Evolutionary conservation across 495 filamentous ascomycete genomes (phyloP), one percentile per base, ranked within the genome.

Genomic region (Trichoderma gamsii): DNA sequence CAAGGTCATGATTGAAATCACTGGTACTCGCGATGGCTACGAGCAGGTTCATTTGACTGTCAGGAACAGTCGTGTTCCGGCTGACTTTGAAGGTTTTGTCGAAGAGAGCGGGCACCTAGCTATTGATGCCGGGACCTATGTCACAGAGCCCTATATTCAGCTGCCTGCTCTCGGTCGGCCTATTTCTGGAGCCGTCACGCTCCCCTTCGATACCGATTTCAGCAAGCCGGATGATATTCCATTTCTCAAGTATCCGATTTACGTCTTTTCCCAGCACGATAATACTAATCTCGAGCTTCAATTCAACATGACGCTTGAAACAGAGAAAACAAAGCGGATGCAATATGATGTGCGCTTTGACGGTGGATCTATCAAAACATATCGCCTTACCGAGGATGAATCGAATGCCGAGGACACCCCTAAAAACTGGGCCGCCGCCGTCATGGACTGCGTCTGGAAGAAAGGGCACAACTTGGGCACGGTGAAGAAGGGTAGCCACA

Each of bases 201-300:
- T 65, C 8, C 41, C 64, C 41, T 23, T 41, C 25, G 41, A 65
- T 27, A 41, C 41, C 32, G 64, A 65, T 18, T 65, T 65, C 18
- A 46, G 64, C 64, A 43, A 65, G 35, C 64, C 64, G 23, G 41
- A 65, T 11, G 41, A 65, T 0, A 41, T 46, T 9, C 64, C 64
- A n/a, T 41, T 65, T 21, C 41, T 65, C 8, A 15, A 21, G 15
- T 65, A 65, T 32, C 38, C 38, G n/a, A 41, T 65, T 23, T 46
- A 65, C 11, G 41, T 46, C 41, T 65, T 46, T 11, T 41, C 64
- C 0, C 21, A 41, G 15, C 38, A 46, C 23, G 41, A 65, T 16
- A 65, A 65, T 35, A 46, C 64, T 2, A 65, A 46, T 27, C 38
- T 65, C 41, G 64, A 65, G 64, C 35, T 65, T 41, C 64, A 65